Evolutionary conservation across 2,329 filamentous ascomycete species (phyloP), one percentile per base, ranked within the genome.

Genomic region (Sclerotinia trifoliorum): DNA sequence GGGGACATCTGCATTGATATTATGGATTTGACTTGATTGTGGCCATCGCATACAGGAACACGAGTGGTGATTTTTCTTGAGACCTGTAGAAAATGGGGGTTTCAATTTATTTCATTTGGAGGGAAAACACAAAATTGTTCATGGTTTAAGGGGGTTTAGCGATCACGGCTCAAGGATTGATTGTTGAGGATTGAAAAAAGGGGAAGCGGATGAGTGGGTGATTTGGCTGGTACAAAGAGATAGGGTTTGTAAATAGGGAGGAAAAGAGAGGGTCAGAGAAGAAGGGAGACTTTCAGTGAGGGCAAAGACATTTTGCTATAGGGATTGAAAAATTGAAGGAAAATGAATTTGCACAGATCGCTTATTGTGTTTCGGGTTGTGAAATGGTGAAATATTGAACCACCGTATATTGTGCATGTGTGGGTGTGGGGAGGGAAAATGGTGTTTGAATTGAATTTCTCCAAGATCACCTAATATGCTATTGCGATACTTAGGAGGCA

Each of bases 11-110:
- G 46, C 46, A 39, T 62, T 51, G 49, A 46, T 62, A 62, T 15
- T 26, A 64, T 44, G 62, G 49, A 55, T 44, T 65, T 55, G n/a
- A 55, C 19, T 21, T 17, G 39, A 17, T 13, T 15, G 39, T 42
- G 60, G 46, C 24, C 60, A 62, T 62, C 39, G 32, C 60, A 62
- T 51, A 51, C 48, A 11, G 13, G 60, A 51, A 62, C 60, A 26
- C 17, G 46, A 35, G 29, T 26, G 46, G 52, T 32, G 65, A 68
- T 67, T 65, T 7, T 24, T 21, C 29, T 39, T 51, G 60, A 62
- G 46, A 46, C 46, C 29, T 35, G 29, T 62, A 51, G 21, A 62
- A 39, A 48, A 39, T 39, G 46, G 46, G 60, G 13, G 39, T 62
- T 39, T 26, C 46, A 51, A 39, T 4, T 4, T 17, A 35, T 24